These are phyloP conservation scores for Crithidia thermophila DNA, from an alignment of 208 protist species.

Conservation along the genomic window DNA sequence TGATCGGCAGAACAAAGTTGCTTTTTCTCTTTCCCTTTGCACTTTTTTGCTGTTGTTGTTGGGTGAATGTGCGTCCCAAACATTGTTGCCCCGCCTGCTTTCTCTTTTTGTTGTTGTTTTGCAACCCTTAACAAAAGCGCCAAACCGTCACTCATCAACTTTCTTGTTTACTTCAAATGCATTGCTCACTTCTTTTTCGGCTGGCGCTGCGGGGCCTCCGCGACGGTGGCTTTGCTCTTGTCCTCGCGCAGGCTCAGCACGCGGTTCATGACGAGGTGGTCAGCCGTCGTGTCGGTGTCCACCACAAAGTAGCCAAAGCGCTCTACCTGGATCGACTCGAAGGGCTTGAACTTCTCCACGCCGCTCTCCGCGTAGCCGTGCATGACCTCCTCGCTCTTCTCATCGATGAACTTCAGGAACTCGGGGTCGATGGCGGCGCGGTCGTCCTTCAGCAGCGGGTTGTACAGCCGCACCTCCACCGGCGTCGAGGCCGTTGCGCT, in stretches of 20 bases:
- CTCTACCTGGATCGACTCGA: conserved; percentile 90
- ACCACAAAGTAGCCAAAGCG: conserved; percentile 93
- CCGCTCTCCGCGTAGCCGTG: conserved; percentile 75
- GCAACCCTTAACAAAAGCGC: too few relatives aligned
- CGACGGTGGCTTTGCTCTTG: conserved; percentile 66
- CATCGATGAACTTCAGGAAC: conserved; percentile 89
- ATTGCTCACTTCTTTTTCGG: conserved; percentile 24
- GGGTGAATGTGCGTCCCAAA: background rate
- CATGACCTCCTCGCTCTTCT: conserved; percentile 70
- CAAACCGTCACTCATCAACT: too few relatives aligned
- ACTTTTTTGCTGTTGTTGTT: background rate
- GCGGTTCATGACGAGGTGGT: conserved; percentile 89
- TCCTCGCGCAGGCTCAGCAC: conserved; percentile 87
- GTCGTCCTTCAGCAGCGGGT: conserved; percentile 84
- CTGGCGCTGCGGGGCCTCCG: conserved; percentile 19
- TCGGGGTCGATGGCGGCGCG: conserved; percentile 84
- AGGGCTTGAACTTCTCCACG: conserved; percentile 47
- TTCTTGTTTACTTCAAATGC: background rate
- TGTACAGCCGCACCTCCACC: conserved; percentile 87
- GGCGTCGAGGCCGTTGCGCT: conserved; percentile 57
- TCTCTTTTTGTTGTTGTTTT: background rate
- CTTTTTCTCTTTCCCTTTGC: conserved; percentile 1
- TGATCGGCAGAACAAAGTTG: background rate
- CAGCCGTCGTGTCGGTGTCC: conserved; percentile 72
- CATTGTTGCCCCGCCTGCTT: background rate